Base-by-base conservation (phyloP, 495 filamentous ascomycete species). In the Penicillium salamii region DNA sequence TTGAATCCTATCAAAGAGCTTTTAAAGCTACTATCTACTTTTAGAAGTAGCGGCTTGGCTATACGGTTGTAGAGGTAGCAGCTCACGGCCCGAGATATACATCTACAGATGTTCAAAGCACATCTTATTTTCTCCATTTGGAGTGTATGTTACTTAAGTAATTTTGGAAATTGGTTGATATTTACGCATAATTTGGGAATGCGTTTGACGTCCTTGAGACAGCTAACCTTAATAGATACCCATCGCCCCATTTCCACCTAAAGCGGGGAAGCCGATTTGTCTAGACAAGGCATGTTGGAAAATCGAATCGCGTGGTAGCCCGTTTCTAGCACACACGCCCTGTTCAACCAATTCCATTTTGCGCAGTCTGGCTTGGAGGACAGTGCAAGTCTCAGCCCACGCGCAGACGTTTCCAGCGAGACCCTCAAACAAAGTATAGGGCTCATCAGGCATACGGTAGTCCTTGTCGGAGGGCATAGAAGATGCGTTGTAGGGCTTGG, bases 341-440 rank as follows among this genome's bases (percentile, higher is more conserved):
- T 50, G 49, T n/a, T 55, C 50, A 14, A 51, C 53, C 7, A 75
- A 9, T 26, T 67, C 55, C 50, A 66, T 60, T 41, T 68, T 70
- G 36, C 66, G 57, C 46, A 77, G 40, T 36, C 58, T 62, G 18
- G 58, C 62, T 34, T 68, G 60, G 12, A 77, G 48, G 2, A 66
- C 59, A 3, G 65, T 62, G 28, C 70, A 77, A 5, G 71, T 58
- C 29, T 77, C 70, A 11, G 72, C 66, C 75, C 74, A 77, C 2
- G 75, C 76, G 53, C 70, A 75, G 2, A 78, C 39, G 17, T 65
- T 70, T 2, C 76, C 76, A 1, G 75, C 57, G 8, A 79, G 55
- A 11, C 76, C 76, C 42, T 79, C 74, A 14, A 66, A 71, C 13
- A 76, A 52, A 17, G 59, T 61, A 46, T 66, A 76, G 8, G 75